phyloP scores from a whole-genome alignment of 106 monocot species.

The Dioscorea zingiberensis region DNA sequence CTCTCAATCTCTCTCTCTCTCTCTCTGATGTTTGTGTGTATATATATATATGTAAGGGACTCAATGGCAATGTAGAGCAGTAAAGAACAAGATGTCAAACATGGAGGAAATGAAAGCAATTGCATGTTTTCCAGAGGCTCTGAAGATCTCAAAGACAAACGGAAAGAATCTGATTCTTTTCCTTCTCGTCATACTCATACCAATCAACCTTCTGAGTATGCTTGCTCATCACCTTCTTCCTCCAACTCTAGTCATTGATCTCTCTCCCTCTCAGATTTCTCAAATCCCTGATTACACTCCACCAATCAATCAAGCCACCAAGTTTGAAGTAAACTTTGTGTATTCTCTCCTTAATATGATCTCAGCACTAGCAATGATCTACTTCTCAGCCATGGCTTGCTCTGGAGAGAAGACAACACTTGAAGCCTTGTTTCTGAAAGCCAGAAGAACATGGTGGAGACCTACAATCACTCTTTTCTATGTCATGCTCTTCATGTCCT shows the following conservation, averaged over 20 bases:
- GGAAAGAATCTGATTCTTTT: not conserved
- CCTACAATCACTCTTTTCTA: not conserved
- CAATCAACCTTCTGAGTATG: too few relatives aligned
- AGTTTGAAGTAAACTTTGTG: not conserved
- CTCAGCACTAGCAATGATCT: not conserved
- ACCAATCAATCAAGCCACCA: not conserved
- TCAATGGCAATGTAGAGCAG: too few relatives aligned
- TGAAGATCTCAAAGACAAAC: not conserved
- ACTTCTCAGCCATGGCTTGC: not conserved
- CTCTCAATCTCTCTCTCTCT: too few relatives aligned
- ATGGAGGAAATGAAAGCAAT: not conserved
- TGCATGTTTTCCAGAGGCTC: not conserved
- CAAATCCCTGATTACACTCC: too few relatives aligned
- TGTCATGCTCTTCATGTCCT: not conserved
- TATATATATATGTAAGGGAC: too few relatives aligned
- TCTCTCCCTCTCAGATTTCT: not conserved
- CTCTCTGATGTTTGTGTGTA: too few relatives aligned
- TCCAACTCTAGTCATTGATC: not conserved
- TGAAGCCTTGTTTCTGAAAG: not conserved
- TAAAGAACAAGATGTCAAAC: too few relatives aligned
- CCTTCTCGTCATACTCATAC: not conserved
- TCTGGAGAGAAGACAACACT: not conserved
- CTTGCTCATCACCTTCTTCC: not conserved
- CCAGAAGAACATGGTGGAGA: not conserved
- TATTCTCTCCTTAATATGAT: not conserved